These are phyloP conservation scores for Mycena indigotica DNA, from an alignment of 768 basidiomycete species.

Conservation along the genomic window DNA sequence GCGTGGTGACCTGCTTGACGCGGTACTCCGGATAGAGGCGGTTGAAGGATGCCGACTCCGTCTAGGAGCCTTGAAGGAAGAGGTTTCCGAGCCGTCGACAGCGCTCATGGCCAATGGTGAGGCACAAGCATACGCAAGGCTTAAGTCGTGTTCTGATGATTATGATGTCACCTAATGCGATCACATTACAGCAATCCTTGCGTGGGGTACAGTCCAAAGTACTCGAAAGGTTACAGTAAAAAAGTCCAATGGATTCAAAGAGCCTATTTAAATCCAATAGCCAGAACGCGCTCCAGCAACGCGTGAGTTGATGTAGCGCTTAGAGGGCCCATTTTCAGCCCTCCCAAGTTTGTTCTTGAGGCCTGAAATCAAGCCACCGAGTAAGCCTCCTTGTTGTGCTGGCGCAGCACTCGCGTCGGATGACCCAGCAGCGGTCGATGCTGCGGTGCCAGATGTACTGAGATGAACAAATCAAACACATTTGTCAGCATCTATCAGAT, in stretches of 20 bases:
- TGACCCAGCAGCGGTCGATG: neutral
- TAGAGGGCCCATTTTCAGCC: neutral
- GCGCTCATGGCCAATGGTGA: constrained; percentile 13
- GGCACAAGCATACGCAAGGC: neutral
- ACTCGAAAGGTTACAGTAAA: too few species aligned
- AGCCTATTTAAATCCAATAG: constrained; percentile 11
- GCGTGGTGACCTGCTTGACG: constrained; percentile 16
- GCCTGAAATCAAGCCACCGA: constrained; percentile 5
- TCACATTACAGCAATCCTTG: too few species aligned
- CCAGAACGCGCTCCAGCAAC: constrained; percentile 21
- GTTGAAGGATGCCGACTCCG: constrained; percentile 19
- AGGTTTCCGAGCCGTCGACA: constrained; percentile 12
- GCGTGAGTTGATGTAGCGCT: constrained; percentile 19
- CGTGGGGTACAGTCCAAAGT: too few species aligned
- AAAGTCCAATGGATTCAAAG: too few species aligned
- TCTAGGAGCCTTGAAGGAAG: constrained; percentile 1
- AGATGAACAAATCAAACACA: neutral
- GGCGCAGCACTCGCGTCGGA: neutral
- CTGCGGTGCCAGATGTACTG: neutral
- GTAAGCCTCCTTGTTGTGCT: constrained; percentile 4
- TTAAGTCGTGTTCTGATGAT: neutral
- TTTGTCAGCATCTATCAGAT: neutral
- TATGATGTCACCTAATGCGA: too few species aligned
- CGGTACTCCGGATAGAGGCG: constrained; percentile 19
- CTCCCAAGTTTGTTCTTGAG: constrained; percentile 1